Evolutionary conservation across 2,329 filamentous ascomycete species (phyloP), one percentile per base, ranked within the genome.

Genomic region (Aspergillus sp.): DNA sequence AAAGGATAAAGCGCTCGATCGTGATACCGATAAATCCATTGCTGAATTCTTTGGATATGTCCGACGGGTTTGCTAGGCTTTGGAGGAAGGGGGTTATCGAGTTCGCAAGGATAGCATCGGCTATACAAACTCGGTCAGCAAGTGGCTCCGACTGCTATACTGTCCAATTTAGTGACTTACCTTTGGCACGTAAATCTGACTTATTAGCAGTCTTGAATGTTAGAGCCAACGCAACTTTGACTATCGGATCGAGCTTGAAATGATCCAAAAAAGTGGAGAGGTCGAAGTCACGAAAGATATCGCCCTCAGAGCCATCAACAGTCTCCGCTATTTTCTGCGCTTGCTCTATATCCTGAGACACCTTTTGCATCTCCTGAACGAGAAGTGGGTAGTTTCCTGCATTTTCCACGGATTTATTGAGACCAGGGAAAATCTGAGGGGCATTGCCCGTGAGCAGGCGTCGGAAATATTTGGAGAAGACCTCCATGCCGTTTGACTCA

Each of bases 401-500:
- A 77, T 90, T 91, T 67, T 92, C 85, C 67, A 88, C 86, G 59
- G 87, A 86, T 78, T 92, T 86, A 71, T 87, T 91, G 58, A 89
- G 83, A 66, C 90, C 88, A 55, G 92, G 89, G 76, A 98, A 98
- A 76, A 99, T 95, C 73, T 95, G 90, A 66, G 89, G 83, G 72
- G 93, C 92, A 87, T 97, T 97, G 80, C 90, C 89, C 79, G 90
- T 91, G 74, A 99, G 87, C 76, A 98, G 85, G 79, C 94, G 92
- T 79, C 92, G 89, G 80, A 99, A 96, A 79, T 95, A 97, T 83
- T 93, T 96, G 64, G 92, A 89, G 78, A 93, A 97, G 76, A 97
- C 93, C 85, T 99, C 96, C 94, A 99, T 99, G 76, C 93, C 93
- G 93, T 96, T 90, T 73, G 94, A 93, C 87, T 97, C 90, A 82